Evolutionary conservation across 2,329 filamentous ascomycete genomes (phyloP).

Genomic region (Claviceps africana): DNA sequence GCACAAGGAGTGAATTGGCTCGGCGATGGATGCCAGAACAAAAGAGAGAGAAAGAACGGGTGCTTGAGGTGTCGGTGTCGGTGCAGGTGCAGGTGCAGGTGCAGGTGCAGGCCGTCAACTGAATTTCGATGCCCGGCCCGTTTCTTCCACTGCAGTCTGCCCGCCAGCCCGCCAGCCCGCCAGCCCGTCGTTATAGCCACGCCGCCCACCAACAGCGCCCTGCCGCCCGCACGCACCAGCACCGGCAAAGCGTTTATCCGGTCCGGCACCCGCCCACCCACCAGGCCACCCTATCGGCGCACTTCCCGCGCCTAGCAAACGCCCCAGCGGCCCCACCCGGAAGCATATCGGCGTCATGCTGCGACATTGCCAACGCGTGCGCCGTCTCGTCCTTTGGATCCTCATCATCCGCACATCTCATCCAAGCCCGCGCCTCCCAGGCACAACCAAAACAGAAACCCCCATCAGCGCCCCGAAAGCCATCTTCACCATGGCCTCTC

Average conservation of each 20-base stretch:
- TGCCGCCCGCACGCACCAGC: not conserved
- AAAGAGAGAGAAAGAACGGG: not conserved
- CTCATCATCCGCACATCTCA: not conserved
- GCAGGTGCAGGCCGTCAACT: no score
- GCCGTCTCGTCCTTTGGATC: not conserved
- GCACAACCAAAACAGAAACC: not conserved
- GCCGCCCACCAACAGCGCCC: not conserved
- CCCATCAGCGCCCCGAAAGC: not conserved
- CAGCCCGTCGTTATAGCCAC: not conserved
- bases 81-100: not conserved
- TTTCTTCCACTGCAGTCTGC: not conserved
- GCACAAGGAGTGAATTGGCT: not conserved
- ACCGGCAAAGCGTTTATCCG: constrained; percentile 8
- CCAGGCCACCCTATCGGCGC: no score
- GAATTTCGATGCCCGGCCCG: no score
- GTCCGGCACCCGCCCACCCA: not conserved
- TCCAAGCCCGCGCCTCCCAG: not conserved
- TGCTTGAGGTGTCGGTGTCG: not conserved
- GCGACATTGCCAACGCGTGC: not conserved
- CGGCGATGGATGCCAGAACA: not conserved
- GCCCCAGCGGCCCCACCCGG: not conserved
- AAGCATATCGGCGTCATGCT: not conserved
- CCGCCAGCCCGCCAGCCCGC: no score
- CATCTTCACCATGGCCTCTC: constrained; percentile 8
- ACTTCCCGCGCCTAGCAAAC: no score